A percentile compares a stretch with the other conserved stretches of the same genome.
These are phyloP conservation scores for Pseudogymnoascus sp. DNA, from an alignment of 2,329 filamentous ascomycete genomes.

Conservation along the genomic window DNA sequence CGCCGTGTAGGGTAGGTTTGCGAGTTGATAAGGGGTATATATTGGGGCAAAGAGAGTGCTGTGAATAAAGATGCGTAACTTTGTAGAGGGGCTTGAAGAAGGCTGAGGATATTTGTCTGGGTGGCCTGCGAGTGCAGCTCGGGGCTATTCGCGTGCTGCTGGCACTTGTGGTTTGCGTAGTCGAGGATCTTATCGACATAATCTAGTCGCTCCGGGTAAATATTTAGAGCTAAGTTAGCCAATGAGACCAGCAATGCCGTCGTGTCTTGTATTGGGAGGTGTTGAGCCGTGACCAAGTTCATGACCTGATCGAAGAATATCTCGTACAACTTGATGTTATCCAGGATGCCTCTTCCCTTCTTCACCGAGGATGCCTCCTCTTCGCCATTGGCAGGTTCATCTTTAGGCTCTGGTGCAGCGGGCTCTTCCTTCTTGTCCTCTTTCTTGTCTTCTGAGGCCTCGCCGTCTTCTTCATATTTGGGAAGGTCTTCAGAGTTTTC, in stretches of 20 bases:
- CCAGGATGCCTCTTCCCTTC: constrained; percentile 50
- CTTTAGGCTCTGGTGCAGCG: constrained; percentile 15
- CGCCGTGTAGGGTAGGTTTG: constrained; percentile 90
- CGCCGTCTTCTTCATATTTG: constrained; percentile 24
- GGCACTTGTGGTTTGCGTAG: constrained; percentile 79
- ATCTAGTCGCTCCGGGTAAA: constrained; percentile 86
- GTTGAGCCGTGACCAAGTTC: constrained; percentile 83
- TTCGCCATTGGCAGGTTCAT: constrained; percentile 33
- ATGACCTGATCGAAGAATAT: constrained; percentile 96
- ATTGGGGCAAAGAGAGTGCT: constrained; percentile 86
- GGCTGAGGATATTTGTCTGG: constrained; percentile 80
- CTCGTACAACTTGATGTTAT: constrained; percentile 85
- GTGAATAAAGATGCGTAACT: constrained; percentile 93
- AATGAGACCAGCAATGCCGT: constrained; percentile 92
- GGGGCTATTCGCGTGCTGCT: constrained; percentile 87
- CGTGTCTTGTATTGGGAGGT: constrained; percentile 87
- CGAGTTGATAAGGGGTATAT: constrained; percentile 79
- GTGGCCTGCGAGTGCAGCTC: constrained; percentile 83
- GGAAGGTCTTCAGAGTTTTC: constrained; percentile 12
- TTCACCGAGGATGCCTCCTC: constrained; percentile 27
- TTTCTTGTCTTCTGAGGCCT: constrained; percentile 38
- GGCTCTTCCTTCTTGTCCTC: constrained; percentile 39
- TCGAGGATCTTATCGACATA: constrained; percentile 92
- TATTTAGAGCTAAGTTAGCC: constrained; percentile 87
- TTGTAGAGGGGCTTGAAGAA: constrained; percentile 85